Evolutionary conservation across 2,329 filamentous ascomycete species (phyloP).

Genomic region (Arthrocladium fulminans): DNA sequence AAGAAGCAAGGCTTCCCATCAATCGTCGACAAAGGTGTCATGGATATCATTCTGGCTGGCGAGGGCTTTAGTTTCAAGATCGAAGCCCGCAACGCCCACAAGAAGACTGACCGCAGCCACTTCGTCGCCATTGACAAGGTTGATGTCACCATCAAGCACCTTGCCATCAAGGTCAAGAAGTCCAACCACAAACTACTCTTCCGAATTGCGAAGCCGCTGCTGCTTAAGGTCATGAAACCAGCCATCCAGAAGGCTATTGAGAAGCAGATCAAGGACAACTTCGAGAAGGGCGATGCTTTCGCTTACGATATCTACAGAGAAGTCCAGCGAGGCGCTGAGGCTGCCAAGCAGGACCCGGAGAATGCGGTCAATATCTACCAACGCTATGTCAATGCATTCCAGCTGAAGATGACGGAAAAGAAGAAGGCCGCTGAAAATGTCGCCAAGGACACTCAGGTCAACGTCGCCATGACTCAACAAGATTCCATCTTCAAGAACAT

Average conservation of each 20-base stretch:
- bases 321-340: constrained; percentile 61
- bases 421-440: constrained; percentile 64
- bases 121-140: constrained; percentile 95
- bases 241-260: constrained; percentile 80
- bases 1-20: constrained; percentile 88
- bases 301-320: constrained; percentile 73
- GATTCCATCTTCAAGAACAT: constrained; percentile 90
- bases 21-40: constrained; percentile 76
- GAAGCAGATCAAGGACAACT: constrained; percentile 77
- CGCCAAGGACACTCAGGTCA: constrained; percentile 61
- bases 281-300: constrained; percentile 63
- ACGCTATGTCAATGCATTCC: constrained; percentile 67
- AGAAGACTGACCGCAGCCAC: constrained; percentile 62
- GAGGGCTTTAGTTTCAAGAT: constrained; percentile 87
- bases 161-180: constrained; percentile 84
- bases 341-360: constrained; percentile 60
- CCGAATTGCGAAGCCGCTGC: constrained; percentile 71
- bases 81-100: constrained; percentile 71
- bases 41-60: constrained; percentile 80
- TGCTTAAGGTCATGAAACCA: constrained; percentile 75
- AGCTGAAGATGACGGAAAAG: constrained; percentile 63
- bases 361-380: constrained; percentile 75
- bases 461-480: constrained; percentile 74
- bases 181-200: constrained; percentile 93
- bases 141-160: constrained; percentile 67